phyloP scores from a whole-genome alignment of 371 early-diverging fungal genomes.

The Mycotypha africana region DNA sequence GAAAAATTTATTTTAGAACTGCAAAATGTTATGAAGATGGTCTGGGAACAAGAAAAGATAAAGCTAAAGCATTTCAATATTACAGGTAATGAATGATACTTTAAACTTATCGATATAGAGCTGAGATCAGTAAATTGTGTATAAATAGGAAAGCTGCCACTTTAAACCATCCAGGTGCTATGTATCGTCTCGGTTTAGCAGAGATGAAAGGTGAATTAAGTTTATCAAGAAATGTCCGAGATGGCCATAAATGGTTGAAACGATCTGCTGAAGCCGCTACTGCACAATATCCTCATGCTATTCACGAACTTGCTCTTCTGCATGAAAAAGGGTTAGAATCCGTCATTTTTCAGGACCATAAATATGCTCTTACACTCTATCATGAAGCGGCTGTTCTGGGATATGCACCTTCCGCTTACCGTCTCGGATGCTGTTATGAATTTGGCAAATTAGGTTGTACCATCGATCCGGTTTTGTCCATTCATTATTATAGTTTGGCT shows the following conservation, averaged over 20 bases:
- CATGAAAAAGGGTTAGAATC: constrained; percentile 68
- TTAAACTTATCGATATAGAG: background rate
- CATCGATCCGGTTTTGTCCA: constrained; percentile 65
- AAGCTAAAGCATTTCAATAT: constrained; percentile 53
- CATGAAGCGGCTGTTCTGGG: constrained; percentile 55
- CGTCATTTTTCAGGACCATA: constrained; percentile 63
- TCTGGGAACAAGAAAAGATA: constrained; percentile 50
- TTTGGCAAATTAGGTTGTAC: constrained; percentile 59
- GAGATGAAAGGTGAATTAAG: constrained; percentile 71
- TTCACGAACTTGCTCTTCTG: constrained; percentile 70
- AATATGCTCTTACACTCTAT: constrained; percentile 64
- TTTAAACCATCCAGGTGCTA: constrained; percentile 63
- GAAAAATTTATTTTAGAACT: constrained; percentile 31
- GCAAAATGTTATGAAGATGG: constrained; percentile 66
- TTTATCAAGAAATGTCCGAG: constrained; percentile 51
- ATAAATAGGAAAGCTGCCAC: constrained; percentile 61
- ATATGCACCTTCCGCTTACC: constrained; percentile 66
- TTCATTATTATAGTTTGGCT: constrained; percentile 77
- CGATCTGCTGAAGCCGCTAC: constrained; percentile 69
- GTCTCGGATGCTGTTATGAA: constrained; percentile 84
- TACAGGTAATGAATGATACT: no score
- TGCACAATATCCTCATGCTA: constrained; percentile 72
- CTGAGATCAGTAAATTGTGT: background rate
- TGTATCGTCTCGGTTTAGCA: constrained; percentile 68
- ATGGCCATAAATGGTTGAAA: constrained; percentile 79